Percentiles rank a stretch among this genome's conserved stretches.
phyloP scores from a whole-genome alignment of 2,329 filamentous ascomycete species.

The Hymenoscyphus salicellus region DNA sequence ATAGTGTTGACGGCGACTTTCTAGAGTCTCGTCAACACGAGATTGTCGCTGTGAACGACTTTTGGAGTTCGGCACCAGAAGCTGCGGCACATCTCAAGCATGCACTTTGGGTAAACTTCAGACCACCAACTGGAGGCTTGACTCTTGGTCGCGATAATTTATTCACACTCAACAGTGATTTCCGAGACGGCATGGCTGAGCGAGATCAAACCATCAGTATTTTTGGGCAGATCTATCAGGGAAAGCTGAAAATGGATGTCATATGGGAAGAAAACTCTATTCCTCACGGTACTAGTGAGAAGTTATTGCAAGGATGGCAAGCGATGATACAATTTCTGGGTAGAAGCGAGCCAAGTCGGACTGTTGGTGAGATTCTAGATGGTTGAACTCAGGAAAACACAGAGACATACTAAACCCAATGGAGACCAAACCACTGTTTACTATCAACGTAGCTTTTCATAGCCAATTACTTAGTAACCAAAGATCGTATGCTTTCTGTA shows the following conservation, averaged over 20 bases:
- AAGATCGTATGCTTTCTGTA: not conserved
- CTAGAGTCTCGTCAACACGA: slow-evolving; percentile 7
- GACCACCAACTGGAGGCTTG: slow-evolving; percentile 5
- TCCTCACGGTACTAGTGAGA: slow-evolving; percentile 5
- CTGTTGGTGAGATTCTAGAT: slow-evolving; percentile 4
- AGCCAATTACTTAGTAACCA: not conserved
- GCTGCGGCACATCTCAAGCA: slow-evolving; percentile 7
- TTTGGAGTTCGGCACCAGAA: slow-evolving; percentile 3
- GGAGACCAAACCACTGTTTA: slow-evolving; percentile 3
- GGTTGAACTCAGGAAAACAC: not conserved
- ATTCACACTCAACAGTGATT: slow-evolving; percentile 9
- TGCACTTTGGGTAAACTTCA: slow-evolving; percentile 9
- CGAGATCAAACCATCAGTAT: slow-evolving; percentile 1
- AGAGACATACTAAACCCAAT: not conserved
- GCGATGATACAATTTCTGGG: slow-evolving; percentile 2
- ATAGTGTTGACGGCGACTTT: slow-evolving; percentile 6
- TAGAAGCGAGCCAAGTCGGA: slow-evolving; percentile 5
- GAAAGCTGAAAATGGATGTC: slow-evolving; percentile 10
- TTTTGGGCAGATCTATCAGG: slow-evolving; percentile 5
- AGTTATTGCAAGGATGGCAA: slow-evolving; percentile 4
- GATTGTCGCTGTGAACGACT: slow-evolving; percentile 3
- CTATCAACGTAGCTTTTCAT: not conserved
- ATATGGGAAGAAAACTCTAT: slow-evolving; percentile 5
- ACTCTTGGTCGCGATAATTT: slow-evolving; percentile 5
- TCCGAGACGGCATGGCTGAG: slow-evolving; percentile 10